Evolutionary conservation across 208 protist species (phyloP).

Genomic region (Trichomonas tenax): DNA sequence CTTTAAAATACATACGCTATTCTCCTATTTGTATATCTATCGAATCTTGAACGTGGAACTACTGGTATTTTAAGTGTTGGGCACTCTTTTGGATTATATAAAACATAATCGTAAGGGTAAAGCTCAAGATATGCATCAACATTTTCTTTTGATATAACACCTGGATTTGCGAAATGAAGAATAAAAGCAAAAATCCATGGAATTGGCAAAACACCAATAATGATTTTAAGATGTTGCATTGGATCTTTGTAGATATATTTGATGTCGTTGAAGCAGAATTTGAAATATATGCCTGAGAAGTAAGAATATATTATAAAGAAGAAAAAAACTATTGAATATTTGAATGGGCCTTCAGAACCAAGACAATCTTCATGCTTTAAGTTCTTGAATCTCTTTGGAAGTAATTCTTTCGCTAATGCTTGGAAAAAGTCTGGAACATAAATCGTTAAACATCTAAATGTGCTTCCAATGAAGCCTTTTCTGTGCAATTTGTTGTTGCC

Average conservation of each 20-base stretch:
- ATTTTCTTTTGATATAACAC: background rate
- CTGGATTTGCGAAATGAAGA: background rate
- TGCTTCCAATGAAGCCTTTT: background rate
- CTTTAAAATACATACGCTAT: conserved; percentile 1
- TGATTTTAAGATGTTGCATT: background rate
- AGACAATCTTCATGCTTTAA: background rate
- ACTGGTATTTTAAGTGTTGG: background rate
- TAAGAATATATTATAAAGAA: background rate
- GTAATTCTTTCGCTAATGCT: background rate
- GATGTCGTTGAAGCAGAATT: background rate
- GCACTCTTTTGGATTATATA: background rate
- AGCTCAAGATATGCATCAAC: background rate
- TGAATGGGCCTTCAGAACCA: background rate
- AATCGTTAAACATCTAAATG: background rate
- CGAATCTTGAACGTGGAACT: background rate
- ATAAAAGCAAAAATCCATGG: background rate
- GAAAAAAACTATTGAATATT: background rate
- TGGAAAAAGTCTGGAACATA: background rate
- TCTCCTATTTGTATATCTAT: background rate
- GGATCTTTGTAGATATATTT: background rate
- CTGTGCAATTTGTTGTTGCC: background rate
- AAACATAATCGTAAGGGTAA: background rate
- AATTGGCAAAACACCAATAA: background rate
- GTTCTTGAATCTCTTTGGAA: background rate
- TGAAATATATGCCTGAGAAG: background rate